phyloP scores from a whole-genome alignment of 768 basidiomycete genomes.

The Leccinum uliginosum region DNA sequence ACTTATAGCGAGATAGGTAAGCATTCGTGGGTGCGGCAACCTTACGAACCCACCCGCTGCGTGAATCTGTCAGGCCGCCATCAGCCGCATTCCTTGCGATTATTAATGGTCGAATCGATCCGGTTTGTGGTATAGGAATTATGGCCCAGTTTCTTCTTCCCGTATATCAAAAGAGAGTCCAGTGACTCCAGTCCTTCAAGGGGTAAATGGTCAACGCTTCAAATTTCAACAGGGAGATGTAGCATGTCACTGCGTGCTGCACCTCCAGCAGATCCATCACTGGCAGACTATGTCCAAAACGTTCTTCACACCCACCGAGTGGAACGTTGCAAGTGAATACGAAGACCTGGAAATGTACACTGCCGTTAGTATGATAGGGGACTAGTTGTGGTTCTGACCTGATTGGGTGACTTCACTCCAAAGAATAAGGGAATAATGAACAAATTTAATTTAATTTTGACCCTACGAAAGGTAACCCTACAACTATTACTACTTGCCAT shows the following conservation, averaged over 20 bases:
- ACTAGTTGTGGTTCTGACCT: neutral
- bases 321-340: neutral
- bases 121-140: neutral
- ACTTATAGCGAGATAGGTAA: slow-evolving; percentile 8
- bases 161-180: neutral
- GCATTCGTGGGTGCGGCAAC: neutral
- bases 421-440: neutral
- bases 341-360: neutral
- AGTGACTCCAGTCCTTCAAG: neutral
- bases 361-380: neutral
- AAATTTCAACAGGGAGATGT: neutral
- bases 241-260: neutral
- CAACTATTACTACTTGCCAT: neutral
- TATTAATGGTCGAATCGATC: neutral
- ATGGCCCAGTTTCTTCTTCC: neutral
- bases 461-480: neutral
- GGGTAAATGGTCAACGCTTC: neutral
- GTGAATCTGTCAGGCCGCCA: neutral
- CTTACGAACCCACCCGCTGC: neutral
- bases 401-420: neutral
- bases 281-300: neutral
- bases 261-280: too few species aligned
- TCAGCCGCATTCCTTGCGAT: slow-evolving; percentile 3
- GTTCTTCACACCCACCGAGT: neutral
- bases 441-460: neutral